A percentile compares a stretch with the other conserved stretches of the same genome.
These are phyloP conservation scores for Kodamaea fungicola DNA, from an alignment of 1,139 yeast species.

Conservation along the genomic window DNA sequence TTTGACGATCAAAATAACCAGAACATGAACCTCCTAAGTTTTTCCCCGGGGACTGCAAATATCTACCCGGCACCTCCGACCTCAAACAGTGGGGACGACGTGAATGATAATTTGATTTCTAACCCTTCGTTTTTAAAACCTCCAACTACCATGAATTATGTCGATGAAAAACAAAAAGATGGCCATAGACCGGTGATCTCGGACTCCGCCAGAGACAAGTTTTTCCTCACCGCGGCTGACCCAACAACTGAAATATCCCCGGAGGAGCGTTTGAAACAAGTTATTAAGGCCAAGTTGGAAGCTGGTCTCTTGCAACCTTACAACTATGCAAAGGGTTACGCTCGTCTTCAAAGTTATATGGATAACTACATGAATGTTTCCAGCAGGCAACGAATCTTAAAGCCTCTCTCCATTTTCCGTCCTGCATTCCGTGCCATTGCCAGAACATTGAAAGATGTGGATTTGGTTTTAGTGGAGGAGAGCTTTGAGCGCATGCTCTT, in stretches of 20 bases:
- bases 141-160: background rate
- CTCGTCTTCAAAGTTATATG: slow-evolving; percentile 85
- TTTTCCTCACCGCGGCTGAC: slow-evolving; percentile 94
- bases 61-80: slow-evolving; percentile 2
- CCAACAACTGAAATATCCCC: slow-evolving; percentile 95
- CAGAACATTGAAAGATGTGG: slow-evolving; percentile 84
- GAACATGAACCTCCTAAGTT: slow-evolving; percentile 1
- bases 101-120: background rate
- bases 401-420: slow-evolving; percentile 80
- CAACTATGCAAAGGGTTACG: slow-evolving; percentile 92
- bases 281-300: slow-evolving; percentile 91
- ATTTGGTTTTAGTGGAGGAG: slow-evolving; percentile 88
- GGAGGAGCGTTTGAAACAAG: slow-evolving; percentile 89
- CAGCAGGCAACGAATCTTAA: slow-evolving; percentile 81
- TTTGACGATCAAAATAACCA: slow-evolving; percentile 8
- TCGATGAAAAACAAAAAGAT: slow-evolving; percentile 1
- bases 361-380: slow-evolving; percentile 87
- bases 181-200: slow-evolving; percentile 50
- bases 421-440: slow-evolving; percentile 97
- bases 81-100: background rate
- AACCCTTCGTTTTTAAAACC: background rate
- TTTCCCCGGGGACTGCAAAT: slow-evolving; percentile 2
- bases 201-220: slow-evolving; percentile 86
- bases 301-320: slow-evolving; percentile 94
- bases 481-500: slow-evolving; percentile 89